Conservation (phyloP, 805 yeast genomes). For the Nakazawaea pomicola region DNA sequence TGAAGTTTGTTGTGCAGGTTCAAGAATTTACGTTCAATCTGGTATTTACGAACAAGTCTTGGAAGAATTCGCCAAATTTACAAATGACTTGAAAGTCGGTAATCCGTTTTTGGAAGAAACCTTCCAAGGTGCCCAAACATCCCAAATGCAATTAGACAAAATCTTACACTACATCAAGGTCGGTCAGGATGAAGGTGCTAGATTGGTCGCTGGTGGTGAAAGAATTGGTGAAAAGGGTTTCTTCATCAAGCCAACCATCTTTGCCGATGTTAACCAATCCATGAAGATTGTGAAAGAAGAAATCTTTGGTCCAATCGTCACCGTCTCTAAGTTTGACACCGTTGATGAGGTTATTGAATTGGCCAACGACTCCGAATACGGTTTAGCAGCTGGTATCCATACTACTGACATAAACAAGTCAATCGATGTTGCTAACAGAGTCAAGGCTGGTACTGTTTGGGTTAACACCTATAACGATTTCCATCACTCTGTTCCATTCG, state of each 20-base stretch:
- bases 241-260: slow-evolving; percentile 68
- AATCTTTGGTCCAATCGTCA: slow-evolving; percentile 90
- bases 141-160: slow-evolving; percentile 71
- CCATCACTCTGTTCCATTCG: slow-evolving; percentile 86
- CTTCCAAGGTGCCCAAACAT: slow-evolving; percentile 92
- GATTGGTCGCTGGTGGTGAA: slow-evolving; percentile 65
- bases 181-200: slow-evolving; percentile 84
- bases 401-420: slow-evolving; percentile 73
- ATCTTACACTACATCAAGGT: slow-evolving; percentile 69
- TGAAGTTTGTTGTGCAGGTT: slow-evolving; percentile 94
- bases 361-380: slow-evolving; percentile 82
- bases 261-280: slow-evolving; percentile 62
- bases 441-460: slow-evolving; percentile 90
- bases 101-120: slow-evolving; percentile 74
- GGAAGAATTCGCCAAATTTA: slow-evolving; percentile 48
- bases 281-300: slow-evolving; percentile 73
- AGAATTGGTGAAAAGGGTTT: slow-evolving; percentile 56
- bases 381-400: slow-evolving; percentile 90
- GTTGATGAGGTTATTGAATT: slow-evolving; percentile 72
- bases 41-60: slow-evolving; percentile 74
- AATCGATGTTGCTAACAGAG: slow-evolving; percentile 63
- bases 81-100: slow-evolving; percentile 62
- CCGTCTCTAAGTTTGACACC: slow-evolving; percentile 73
- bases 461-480: slow-evolving; percentile 86
- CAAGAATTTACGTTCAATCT: slow-evolving; percentile 86